Evolutionary conservation across 192 early-diverging fungal species (phyloP).

Genomic region (Diversispora epigaea): DNA sequence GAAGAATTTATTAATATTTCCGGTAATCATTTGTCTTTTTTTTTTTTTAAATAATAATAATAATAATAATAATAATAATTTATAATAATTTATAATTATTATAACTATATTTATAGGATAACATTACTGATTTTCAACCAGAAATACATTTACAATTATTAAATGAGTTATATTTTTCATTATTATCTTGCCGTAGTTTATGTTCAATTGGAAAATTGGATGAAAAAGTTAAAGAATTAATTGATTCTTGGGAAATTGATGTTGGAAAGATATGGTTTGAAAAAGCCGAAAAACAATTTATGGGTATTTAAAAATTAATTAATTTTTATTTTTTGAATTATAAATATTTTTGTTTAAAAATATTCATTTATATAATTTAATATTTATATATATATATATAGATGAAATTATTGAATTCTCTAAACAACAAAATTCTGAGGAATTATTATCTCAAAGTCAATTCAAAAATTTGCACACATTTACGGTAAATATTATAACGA

Average conservation of each 20-base stretch:
- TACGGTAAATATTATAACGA: slow-evolving; percentile 36
- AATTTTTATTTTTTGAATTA: not conserved
- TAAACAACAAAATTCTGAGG: not conserved
- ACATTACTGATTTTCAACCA: slow-evolving; percentile 13
- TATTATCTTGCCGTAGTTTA: slow-evolving; percentile 5
- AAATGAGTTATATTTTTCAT: slow-evolving; percentile 14
- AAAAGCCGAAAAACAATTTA: slow-evolving; percentile 1
- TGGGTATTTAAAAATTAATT: not conserved
- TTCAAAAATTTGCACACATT: slow-evolving; percentile 10
- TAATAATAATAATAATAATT: too few species aligned
- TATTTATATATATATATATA: not conserved
- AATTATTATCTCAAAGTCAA: not conserved
- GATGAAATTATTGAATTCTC: not conserved
- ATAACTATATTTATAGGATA: not conserved
- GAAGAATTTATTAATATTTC: slow-evolving; percentile 47
- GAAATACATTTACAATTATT: slow-evolving; percentile 13
- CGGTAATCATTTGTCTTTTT: slow-evolving; percentile 37
- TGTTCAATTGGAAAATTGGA: not conserved
- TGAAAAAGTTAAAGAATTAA: slow-evolving; percentile 7
- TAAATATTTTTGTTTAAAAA: not conserved
- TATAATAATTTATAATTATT: not conserved
- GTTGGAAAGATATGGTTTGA: slow-evolving; percentile 1
- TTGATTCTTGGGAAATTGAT: slow-evolving; percentile 1
- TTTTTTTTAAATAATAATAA: too few species aligned
- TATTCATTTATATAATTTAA: not conserved